Evolutionary conservation across 179 eudicot species (phyloP), one percentile per base, ranked within the genome.

Genomic region (Carnegiea gigantea): DNA sequence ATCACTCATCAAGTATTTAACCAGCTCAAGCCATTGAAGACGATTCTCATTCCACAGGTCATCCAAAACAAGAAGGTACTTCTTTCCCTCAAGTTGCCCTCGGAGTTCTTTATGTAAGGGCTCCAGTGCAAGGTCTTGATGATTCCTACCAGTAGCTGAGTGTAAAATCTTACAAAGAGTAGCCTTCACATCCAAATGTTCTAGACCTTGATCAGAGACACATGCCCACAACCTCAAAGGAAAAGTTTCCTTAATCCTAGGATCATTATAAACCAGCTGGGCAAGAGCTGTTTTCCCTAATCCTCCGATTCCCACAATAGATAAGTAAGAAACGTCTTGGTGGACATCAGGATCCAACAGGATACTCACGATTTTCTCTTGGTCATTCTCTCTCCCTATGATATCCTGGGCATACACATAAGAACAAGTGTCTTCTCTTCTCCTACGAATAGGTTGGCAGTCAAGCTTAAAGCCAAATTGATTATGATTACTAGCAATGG

Each of bases 1-100:
- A 12, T 86, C 85, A 14, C 23, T 26, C 21, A 18, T n/a, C 57
- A 87, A 53, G n/a, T 83, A 73, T 30, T 43, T 46, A 36, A 26
- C 60, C 40, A 87, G 54, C 12, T 80, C 68, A 18, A 78, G 24
- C 88, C 83, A 87, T 46, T 77, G 67, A 24, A 60, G 57, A 6
- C 36, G 77, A 72, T 81, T 73, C 53, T 70, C 84, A 73, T 81
- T 76, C 89, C 84, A 80, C 21, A 84, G 59, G 60, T 84, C 87
- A 44, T 87, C 89, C n/a, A 87, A 64, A 20, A 87, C 84, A 68
- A 84, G 80, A 53, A 84, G 74, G 76, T 75, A 85, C 60, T 65
- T 85, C 78, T 83, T 80, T 21, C 71, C 79, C 13, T 8, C 72
- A 30, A 80, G 48, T 2, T 70, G 20, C 24, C 80, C 57, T 33